These are phyloP conservation scores for Fusarium musae DNA, from an alignment of 2,329 filamentous ascomycete species.

Conservation along the genomic window DNA sequence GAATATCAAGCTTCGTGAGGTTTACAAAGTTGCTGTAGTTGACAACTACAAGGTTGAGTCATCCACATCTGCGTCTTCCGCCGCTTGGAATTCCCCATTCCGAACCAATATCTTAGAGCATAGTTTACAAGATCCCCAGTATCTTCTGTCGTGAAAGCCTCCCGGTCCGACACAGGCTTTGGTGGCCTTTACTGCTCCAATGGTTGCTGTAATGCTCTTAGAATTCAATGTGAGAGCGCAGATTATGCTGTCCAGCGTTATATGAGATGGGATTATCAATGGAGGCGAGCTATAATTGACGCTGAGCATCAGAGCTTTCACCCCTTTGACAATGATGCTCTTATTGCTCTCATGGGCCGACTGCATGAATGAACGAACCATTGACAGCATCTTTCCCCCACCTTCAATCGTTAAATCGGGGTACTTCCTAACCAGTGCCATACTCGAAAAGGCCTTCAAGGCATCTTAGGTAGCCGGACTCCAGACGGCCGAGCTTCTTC, in stretches of 20 bases:
- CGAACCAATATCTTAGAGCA: constrained; percentile 10
- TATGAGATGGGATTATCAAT: neutral
- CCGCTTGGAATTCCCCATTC: constrained; percentile 12
- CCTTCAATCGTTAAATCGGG: constrained; percentile 9
- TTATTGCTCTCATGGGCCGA: constrained; percentile 1
- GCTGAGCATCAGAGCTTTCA: constrained; percentile 16
- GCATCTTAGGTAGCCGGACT: constrained; percentile 5
- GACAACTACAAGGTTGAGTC: constrained; percentile 17
- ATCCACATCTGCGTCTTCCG: constrained; percentile 16
- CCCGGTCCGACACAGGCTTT: too few relatives aligned
- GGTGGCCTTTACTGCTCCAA: constrained; percentile 4
- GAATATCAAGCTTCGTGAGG: constrained; percentile 21
- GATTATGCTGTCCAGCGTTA: constrained; percentile 15
- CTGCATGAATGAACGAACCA: constrained; percentile 7
- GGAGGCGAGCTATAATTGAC: constrained; percentile 5
- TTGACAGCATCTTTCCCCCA: neutral
- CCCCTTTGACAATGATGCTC: constrained; percentile 3
- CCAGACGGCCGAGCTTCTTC: constrained; percentile 7
- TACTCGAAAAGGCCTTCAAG: constrained; percentile 7
- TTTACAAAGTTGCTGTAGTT: constrained; percentile 15
- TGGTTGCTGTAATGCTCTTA: constrained; percentile 1
- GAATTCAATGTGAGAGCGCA: constrained; percentile 1
- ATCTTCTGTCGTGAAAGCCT: constrained; percentile 14
- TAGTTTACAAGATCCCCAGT: neutral
- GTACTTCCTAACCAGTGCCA: constrained; percentile 2